These are phyloP conservation scores for Prunella vulgaris DNA, from an alignment of 257 asterid genomes.

Conservation along the genomic window DNA sequence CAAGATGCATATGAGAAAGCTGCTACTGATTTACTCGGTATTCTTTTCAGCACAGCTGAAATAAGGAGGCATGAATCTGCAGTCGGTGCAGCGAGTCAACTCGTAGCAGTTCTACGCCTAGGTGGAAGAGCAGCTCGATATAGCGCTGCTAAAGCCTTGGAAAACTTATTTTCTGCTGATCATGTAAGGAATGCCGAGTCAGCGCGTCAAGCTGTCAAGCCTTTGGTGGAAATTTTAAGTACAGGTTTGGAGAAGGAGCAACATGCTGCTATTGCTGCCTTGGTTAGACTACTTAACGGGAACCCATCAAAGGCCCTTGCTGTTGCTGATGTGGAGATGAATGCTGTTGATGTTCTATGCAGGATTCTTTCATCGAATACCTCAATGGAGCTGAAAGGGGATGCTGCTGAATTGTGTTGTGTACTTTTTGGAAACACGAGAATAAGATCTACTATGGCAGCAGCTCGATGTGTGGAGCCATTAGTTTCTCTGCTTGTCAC, in stretches of 20 bases:
- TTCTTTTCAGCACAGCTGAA: conserved; percentile 90
- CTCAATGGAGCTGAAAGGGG: conserved; percentile 94
- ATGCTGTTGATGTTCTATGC: conserved; percentile 89
- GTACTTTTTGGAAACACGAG: conserved; percentile 89
- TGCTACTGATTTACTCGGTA: conserved; percentile 94
- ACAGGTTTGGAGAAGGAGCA: conserved; percentile 98
- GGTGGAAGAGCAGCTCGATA: conserved; percentile 97
- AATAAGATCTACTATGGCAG: conserved; percentile 88
- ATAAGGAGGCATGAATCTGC: conserved; percentile 96
- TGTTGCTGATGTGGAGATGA: conserved; percentile 95
- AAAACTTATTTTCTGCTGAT: conserved; percentile 89
- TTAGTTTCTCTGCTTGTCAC: conserved; percentile 80
- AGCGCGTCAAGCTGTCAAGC: conserved; percentile 93
- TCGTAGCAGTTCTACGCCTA: conserved; percentile 89
- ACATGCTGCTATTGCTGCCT: conserved; percentile 97
- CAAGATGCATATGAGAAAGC: conserved; percentile 98
- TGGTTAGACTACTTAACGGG: conserved; percentile 79
- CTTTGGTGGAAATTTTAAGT: conserved; percentile 85
- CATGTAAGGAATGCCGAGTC: conserved; percentile 95
- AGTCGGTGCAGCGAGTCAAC: conserved; percentile 92
- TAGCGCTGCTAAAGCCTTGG: conserved; percentile 98
- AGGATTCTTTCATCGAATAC: conserved; percentile 75
- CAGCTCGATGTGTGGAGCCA: conserved; percentile 96
- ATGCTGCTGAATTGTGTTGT: conserved; percentile 85
- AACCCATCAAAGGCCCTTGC: conserved; percentile 92